These are phyloP conservation scores for Yamadazyma triangularis DNA, from an alignment of 1,139 yeast species.

Conservation along the genomic window DNA sequence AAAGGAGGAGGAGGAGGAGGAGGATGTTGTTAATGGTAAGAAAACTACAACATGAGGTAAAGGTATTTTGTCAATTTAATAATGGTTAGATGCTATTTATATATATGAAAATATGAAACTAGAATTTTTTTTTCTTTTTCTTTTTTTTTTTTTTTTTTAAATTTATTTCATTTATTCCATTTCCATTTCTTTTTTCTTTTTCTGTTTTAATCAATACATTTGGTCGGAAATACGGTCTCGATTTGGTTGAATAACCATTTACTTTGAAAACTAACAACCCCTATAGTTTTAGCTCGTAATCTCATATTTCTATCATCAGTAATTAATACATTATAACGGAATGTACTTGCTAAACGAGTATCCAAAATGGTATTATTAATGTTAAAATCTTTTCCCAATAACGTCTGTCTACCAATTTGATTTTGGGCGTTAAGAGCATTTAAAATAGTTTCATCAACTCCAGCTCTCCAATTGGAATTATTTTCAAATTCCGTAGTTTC, in stretches of 20 bases:
- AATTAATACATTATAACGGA: conserved; percentile 57
- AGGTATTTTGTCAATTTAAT: too few species aligned
- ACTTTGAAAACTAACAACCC: conserved; percentile 54
- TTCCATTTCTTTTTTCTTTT: too few species aligned
- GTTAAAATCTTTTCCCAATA: conserved; percentile 30
- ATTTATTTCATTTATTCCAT: too few species aligned
- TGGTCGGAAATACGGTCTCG: conserved; percentile 35
- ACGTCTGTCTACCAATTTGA: conserved; percentile 34
- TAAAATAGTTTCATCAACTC: conserved; percentile 57
- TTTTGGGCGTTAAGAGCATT: conserved; percentile 48
- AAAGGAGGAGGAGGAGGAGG: too few species aligned
- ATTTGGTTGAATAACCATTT: conserved; percentile 57
- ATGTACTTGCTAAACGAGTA: conserved; percentile 33
- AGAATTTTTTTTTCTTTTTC: too few species aligned
- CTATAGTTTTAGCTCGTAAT: conserved; percentile 57
- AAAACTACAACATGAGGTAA: too few species aligned
- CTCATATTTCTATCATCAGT: conserved; percentile 76
- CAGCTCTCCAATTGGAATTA: conserved; percentile 60
- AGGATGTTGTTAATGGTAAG: too few species aligned
- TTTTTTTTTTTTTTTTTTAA: too few species aligned
- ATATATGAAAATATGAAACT: too few species aligned
- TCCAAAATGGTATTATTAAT: conserved; percentile 17
- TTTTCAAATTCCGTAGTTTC: conserved; percentile 58
- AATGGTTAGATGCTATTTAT: too few species aligned
- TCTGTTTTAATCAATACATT: conserved; percentile 43